Evolutionary conservation across 345 rosid species (phyloP).

Genomic region (Sisymbrium altissimum): DNA sequence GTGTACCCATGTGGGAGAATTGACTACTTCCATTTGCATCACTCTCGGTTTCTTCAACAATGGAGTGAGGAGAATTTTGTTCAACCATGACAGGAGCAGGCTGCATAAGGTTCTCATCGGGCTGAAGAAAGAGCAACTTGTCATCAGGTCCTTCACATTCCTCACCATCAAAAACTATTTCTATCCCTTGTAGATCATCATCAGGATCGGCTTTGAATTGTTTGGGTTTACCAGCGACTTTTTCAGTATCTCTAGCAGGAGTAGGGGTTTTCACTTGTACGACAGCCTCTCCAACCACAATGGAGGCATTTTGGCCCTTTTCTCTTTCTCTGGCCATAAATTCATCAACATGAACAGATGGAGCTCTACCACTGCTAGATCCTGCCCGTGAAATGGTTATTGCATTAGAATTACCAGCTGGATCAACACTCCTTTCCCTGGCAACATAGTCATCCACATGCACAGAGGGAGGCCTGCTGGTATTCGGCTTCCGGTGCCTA

Average conservation of each 20-base stretch:
- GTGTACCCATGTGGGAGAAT: constrained; percentile 62
- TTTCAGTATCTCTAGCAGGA: constrained; percentile 54
- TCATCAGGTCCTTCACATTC: constrained; percentile 85
- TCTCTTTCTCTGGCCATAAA: constrained; percentile 97
- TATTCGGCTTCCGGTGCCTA: constrained; percentile 93
- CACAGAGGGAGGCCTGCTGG: constrained; percentile 99
- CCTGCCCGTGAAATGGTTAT: constrained; percentile 79
- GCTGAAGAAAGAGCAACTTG: constrained; percentile 82
- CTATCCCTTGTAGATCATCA: constrained; percentile 94
- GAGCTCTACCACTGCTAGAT: constrained; percentile 94
- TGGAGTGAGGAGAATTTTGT: constrained; percentile 83
- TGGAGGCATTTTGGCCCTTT: constrained; percentile 62
- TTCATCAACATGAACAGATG: constrained; percentile 99
- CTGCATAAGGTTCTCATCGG: constrained; percentile 81
- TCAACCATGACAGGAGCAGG: constrained; percentile 63
- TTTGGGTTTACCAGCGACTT: constrained; percentile 55
- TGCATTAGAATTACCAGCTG: constrained; percentile 67
- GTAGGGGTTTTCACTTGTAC: constrained; percentile 51
- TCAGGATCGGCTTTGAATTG: constrained; percentile 79
- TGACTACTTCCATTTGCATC: constrained; percentile 72
- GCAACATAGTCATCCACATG: constrained; percentile 99
- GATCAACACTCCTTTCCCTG: constrained; percentile 85
- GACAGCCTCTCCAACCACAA: constrained; percentile 68
- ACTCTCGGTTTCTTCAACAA: constrained; percentile 92
- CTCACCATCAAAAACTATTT: constrained; percentile 93